Evolutionary conservation across 2,329 filamentous ascomycete species (phyloP).

Genomic region (Scleromitrula shiraiana): DNA sequence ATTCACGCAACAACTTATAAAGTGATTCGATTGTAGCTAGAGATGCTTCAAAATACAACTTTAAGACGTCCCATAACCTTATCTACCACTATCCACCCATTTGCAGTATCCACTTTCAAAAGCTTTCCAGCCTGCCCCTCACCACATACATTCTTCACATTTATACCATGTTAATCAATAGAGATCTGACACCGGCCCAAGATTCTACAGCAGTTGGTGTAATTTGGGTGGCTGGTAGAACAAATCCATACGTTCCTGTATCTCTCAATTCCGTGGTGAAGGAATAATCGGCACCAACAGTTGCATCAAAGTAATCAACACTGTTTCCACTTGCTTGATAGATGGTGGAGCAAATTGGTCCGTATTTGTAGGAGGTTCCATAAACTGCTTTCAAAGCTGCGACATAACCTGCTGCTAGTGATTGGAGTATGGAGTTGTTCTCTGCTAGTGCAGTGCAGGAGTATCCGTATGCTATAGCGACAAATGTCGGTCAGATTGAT

Average conservation of each 20-base stretch:
- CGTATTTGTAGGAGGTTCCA: constrained; percentile 34
- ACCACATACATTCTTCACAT: neutral
- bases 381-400: constrained; percentile 49
- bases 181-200: constrained; percentile 33
- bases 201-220: constrained; percentile 39
- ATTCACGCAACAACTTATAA: no score
- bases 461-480: constrained; percentile 48
- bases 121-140: neutral
- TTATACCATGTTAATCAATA: constrained; percentile 18
- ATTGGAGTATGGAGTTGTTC: constrained; percentile 41
- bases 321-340: constrained; percentile 45
- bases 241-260: constrained; percentile 40
- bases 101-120: no score
- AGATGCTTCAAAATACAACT: no score
- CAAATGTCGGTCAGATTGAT: no score
- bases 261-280: constrained; percentile 44
- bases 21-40: no score
- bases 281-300: constrained; percentile 26
- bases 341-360: constrained; percentile 51
- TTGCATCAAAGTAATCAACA: constrained; percentile 37
- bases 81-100: no score
- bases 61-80: no score
- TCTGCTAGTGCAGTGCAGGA: constrained; percentile 41
- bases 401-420: constrained; percentile 40
- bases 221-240: constrained; percentile 42